Conservation (phyloP, 1,284 basidiomycete genomes). For the Fereydounia khargensis region DNA sequence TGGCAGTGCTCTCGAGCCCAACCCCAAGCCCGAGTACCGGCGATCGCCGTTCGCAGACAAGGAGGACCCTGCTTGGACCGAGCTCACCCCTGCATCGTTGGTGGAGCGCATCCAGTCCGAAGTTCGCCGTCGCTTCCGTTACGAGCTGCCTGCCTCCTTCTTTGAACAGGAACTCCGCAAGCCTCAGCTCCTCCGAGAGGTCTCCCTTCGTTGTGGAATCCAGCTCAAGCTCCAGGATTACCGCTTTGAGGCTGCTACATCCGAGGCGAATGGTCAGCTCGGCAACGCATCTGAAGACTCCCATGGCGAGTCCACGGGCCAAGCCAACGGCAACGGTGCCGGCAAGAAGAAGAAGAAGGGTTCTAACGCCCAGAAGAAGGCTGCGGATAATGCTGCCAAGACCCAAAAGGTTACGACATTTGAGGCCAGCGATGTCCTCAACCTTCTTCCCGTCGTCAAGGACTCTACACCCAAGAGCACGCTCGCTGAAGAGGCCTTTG, state of each 20-base stretch:
- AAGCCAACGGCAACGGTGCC: conserved; percentile 9
- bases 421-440: conserved; percentile 62
- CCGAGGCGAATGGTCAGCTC: conserved; percentile 11
- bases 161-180: conserved; percentile 57
- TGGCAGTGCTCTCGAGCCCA: conserved; percentile 59
- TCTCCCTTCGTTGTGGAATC: conserved; percentile 62
- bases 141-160: conserved; percentile 59
- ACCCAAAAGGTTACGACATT: conserved; percentile 61
- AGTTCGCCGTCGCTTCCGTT: conserved; percentile 62
- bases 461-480: conserved; percentile 61
- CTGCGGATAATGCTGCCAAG: conserved; percentile 25
- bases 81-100: conserved; percentile 61
- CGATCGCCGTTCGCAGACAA: conserved; percentile 28
- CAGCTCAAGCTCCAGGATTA: conserved; percentile 63
- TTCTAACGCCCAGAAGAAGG: conserved; percentile 7
- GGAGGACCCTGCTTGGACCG: conserved; percentile 57
- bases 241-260: conserved; percentile 54
- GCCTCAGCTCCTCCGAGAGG: conserved; percentile 62
- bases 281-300: conserved; percentile 24
- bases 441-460: conserved; percentile 63
- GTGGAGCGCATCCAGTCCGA: conserved; percentile 58
- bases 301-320: conserved; percentile 53
- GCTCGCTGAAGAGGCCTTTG: conserved; percentile 64
- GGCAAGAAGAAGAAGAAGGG: conserved; percentile 31
- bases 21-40: conserved; percentile 56